Base-by-base conservation (phyloP, 1,139 yeast genomes). In the Blastobotrys buckinghamii region DNA sequence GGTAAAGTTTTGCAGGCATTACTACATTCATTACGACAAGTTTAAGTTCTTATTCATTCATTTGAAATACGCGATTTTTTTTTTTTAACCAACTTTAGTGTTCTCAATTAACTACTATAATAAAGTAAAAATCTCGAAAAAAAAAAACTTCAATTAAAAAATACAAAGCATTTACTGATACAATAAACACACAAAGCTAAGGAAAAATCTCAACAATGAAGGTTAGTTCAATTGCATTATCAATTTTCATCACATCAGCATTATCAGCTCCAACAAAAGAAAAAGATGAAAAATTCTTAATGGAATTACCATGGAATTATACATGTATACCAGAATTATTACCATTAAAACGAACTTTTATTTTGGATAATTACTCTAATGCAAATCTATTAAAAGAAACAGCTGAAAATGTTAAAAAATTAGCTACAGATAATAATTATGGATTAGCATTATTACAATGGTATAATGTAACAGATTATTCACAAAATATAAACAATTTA, bases 391-490 rank as follows among this genome's bases (percentile, higher is more conserved):
- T 44, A n/a, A 20, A 17, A 7, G 38, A 29, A 2, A 38, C 30
- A 7, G 47, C 30, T 22, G n/a, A 37, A 19, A 13, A 30, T 17
- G 47, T 44, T 15, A 42, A 44, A 20, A 29, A 16, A 32, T 27
- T 32, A 9, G 32, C 47, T 2, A 3, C 17, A 8, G 13, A 44
- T n/a, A 20, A 26, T 17, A 39, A 44, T 26, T 44, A 44, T 37
- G 47, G 47, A 3, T n/a, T 38, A 33, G 42, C 47, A 10, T 27
- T 44, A 29, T 33, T 44, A n/a, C 42, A 37, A 22, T 44, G 47
- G 47, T 44, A 44, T 38, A 44, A 44, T 16, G 38, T 38, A 2
- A 38, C 42, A 4, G 37, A 37, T 19, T 30, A 29, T 16, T 16
- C 36, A 13, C 17, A 24, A 2, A 22, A 15, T 15, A 10, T 37